Evolutionary conservation across 345 rosid species (phyloP), one percentile per base, ranked within the genome.

Genomic region (Populus ilicifolia): DNA sequence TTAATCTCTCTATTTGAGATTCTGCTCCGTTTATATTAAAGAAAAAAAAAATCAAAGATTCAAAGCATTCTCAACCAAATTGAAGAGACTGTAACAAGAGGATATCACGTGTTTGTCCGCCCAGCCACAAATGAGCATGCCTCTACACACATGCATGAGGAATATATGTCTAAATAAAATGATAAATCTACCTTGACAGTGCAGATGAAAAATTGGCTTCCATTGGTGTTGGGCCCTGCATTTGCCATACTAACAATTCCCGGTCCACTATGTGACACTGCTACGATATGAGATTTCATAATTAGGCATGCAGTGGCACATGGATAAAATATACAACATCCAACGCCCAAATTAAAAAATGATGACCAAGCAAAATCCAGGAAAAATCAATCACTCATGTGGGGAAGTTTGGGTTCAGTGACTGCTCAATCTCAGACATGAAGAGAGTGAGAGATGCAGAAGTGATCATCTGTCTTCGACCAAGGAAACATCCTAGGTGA

Each of bases 211-310:
- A 96, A 94, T 75, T 96, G 98, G 81, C 99, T 96, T 43, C 99
- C 98, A 64, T 96, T 96, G 74, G 99, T 96, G 84, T 96, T 94
- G 41, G 99, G 98, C 69, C 99, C 98, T 71, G 98, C 98, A 89
- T 96, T 96, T 72, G 98, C 99, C 99, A 96, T 96, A 75, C 99
- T 94, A 71, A 92, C 74, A 77, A 96, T 85, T 81, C 99, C 99
- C 75, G 99, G 97, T 84, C 97, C 99, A 18, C 52, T 78, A 83
- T 96, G 99, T 12, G 92, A 48, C 82, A 96, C 99, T 96, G 97
- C 88, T 85, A 72, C 46, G 72, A 80, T n/a, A n/a, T 10, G 39
- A 67, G 17, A 33, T 27, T 65, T 80, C 61, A 77, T 73, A 83
- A 43, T 35, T 5, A 73, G 12, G 52, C 41, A 54, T 48, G 38